Evolutionary conservation across 495 filamentous ascomycete species (phyloP).

Genomic region (Xylaria acuta): DNA sequence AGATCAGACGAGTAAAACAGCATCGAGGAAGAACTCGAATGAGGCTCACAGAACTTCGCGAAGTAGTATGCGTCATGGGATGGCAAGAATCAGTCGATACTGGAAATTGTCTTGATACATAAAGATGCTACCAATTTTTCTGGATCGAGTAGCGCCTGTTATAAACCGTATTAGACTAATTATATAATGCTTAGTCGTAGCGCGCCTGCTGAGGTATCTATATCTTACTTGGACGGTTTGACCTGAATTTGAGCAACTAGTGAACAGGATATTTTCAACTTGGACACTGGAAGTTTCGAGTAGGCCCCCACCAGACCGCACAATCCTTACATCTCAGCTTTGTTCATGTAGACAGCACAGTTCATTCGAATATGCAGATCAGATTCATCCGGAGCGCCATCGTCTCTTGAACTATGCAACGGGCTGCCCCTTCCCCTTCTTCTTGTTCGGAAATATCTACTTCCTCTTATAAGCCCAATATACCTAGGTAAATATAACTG

Average conservation of each 20-base stretch:
- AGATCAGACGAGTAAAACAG: background rate
- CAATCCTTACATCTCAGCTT: no score
- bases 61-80: background rate
- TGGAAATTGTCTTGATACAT: background rate
- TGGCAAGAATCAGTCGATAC: background rate
- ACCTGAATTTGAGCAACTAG: background rate
- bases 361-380: no score
- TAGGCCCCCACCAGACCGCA: no score
- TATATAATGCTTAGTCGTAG: background rate
- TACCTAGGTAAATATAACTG: background rate
- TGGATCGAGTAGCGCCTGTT: background rate
- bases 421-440: background rate
- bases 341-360: no score
- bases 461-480: no score
- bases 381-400: background rate
- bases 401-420: background rate
- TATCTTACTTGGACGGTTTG: background rate
- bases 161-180: background rate
- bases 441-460: background rate
- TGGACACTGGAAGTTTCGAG: background rate
- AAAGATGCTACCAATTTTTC: background rate
- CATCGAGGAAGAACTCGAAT: background rate
- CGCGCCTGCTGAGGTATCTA: background rate
- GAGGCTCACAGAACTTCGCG: background rate
- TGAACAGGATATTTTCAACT: background rate